A percentile compares a stretch with the other conserved stretches of the same genome.
These are phyloP conservation scores for Danielozyma ontarioensis DNA, from an alignment of 805 yeast species.

Conservation along the genomic window DNA sequence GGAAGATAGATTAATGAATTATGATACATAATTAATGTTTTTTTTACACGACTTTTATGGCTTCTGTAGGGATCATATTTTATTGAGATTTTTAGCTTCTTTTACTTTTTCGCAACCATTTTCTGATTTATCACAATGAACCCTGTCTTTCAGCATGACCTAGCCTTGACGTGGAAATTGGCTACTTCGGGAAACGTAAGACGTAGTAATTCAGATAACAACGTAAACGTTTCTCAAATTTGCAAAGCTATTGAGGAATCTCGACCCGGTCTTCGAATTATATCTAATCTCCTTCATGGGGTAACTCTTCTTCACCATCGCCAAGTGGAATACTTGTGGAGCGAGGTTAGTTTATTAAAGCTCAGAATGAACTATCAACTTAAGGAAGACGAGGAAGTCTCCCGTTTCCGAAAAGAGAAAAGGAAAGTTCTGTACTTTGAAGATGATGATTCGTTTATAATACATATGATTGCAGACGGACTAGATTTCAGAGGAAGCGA, in stretches of 20 bases:
- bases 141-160: not conserved
- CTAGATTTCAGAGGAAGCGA: constrained; percentile 2
- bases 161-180: not conserved
- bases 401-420: no score
- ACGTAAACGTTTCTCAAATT: no score
- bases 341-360: not conserved
- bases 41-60: not conserved
- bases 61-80: not conserved
- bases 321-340: not conserved
- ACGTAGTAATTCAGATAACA: no score
- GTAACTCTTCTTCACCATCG: not conserved
- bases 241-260: not conserved
- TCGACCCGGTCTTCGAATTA: not conserved
- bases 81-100: not conserved
- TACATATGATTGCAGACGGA: not conserved
- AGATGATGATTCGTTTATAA: no score
- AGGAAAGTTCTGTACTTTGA: no score
- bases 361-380: not conserved
- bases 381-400: no score
- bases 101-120: constrained; percentile 2
- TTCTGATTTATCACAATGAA: not conserved
- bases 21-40: not conserved
- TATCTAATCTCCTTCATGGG: not conserved
- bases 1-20: constrained; percentile 9
- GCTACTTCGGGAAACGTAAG: no score